phyloP scores from a whole-genome alignment of 306 rosid genomes.

The Parietaria judaica region DNA sequence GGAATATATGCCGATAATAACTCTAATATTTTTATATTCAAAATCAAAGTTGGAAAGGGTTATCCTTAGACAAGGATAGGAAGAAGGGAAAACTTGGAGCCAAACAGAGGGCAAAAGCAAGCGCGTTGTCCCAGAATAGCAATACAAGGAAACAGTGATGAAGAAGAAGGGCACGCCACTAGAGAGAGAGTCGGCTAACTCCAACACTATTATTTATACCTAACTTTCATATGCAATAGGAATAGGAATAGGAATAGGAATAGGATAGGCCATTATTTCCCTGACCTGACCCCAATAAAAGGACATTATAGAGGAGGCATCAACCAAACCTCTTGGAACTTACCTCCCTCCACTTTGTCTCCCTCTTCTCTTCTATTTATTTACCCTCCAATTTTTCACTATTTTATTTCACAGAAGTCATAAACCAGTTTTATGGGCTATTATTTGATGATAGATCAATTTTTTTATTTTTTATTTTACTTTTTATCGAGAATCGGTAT shows the following conservation, averaged over 20 bases:
- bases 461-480: too few relatives aligned
- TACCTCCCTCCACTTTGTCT: slow-evolving; percentile 24
- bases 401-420: too few relatives aligned
- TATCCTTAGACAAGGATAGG: background rate
- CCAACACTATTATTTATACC: background rate
- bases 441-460: too few relatives aligned
- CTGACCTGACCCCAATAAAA: background rate
- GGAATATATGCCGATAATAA: too few relatives aligned
- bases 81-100: background rate
- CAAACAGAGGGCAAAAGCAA: slow-evolving; percentile 4
- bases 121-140: background rate
- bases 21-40: too few relatives aligned
- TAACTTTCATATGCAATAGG: background rate
- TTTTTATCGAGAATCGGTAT: too few relatives aligned
- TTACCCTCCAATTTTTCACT: too few relatives aligned
- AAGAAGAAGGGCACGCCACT: slow-evolving; percentile 22
- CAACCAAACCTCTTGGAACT: slow-evolving; percentile 10
- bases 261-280: background rate
- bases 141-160: slow-evolving; percentile 3
- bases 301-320: slow-evolving; percentile 5
- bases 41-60: too few relatives aligned
- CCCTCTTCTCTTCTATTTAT: background rate
- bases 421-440: too few relatives aligned
- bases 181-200: slow-evolving; percentile 4
- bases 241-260: background rate